Base-by-base conservation (phyloP, 2,329 filamentous ascomycete genomes). In the Aspergillus ochraceus region DNA sequence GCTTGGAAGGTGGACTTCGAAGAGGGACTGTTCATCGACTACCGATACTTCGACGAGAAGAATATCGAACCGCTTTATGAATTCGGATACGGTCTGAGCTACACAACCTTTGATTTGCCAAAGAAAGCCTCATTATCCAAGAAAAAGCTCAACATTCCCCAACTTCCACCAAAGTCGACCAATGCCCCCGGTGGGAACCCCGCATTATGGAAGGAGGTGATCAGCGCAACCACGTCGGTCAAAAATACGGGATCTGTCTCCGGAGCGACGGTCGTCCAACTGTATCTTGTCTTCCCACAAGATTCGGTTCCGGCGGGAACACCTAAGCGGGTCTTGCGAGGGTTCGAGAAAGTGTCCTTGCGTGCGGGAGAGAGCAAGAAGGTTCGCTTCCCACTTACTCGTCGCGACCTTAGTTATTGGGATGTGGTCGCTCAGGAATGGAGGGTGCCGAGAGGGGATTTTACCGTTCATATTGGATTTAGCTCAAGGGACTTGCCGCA, bases 11-110 rank as follows among this genome's bases (percentile, higher is more conserved):
- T 42, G 1, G 58, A 83, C 55, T 84, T 83, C 67, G 74, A 73
- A n/a, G 82, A 85, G 61, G 79, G 81, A 0, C 72, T 83, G 2
- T 73, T 83, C 26, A 83, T 84, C 53, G 83, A 85, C 65, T 85
- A 85, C 65, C 77, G 80, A 36, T 77, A 83, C 61, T 82, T 85
- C 56, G 81, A 85, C 62, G 60, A 64, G 1, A 54, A 72, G 14
- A 72, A 72, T 26, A 73, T 76, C 22, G 67, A 69, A 2, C 72
- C 74, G 0, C 64, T 66, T 0, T 78, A 74, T 46, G 71, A 75
- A 55, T 78, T 78, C 52, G 76, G 76, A 2, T 76, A 64, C 52
- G 70, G 70, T 5, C 50, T 73, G 19, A 68, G 64, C 30, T 74
- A 72, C 56, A 70, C 70, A 1, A 68, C 65, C 19, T 73, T 72